A percentile compares a stretch with the other conserved stretches of the same genome.
These are phyloP conservation scores for Coriaria nepalensis DNA, from an alignment of 306 rosid genomes.

Conservation along the genomic window DNA sequence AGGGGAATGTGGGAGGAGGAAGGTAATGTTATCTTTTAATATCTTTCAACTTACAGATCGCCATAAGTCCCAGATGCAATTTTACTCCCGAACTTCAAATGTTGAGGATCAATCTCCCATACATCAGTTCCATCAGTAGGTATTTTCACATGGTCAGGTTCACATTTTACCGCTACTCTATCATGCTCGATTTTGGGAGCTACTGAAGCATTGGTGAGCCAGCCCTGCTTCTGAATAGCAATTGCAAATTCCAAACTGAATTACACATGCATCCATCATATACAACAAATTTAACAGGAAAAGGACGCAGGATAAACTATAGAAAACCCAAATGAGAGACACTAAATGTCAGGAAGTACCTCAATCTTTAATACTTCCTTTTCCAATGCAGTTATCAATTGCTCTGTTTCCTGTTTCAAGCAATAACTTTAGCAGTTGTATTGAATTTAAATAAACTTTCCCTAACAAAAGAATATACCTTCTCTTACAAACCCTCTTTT, in stretches of 20 bases:
- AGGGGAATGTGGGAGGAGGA: conserved; percentile 4
- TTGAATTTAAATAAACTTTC: background rate
- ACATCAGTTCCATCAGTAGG: conserved; percentile 91
- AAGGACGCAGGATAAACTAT: conserved; percentile 1
- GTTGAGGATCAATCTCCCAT: conserved; percentile 86
- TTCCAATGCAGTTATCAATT: conserved; percentile 54
- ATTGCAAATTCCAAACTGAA: conserved; percentile 15
- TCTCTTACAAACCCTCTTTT: too few species aligned
- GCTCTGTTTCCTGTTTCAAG: conserved; percentile 71
- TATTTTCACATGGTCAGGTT: conserved; percentile 47
- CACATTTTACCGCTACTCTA: conserved; percentile 36
- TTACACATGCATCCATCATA: conserved; percentile 12
- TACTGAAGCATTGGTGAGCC: conserved; percentile 32
- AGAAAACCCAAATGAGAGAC: background rate
- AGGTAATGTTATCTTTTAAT: background rate
- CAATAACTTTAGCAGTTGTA: conserved; percentile 10
- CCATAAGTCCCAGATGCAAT: conserved; percentile 92
- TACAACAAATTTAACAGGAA: too few species aligned
- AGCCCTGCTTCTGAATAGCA: conserved; percentile 41
- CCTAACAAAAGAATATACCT: background rate
- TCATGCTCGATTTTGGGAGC: conserved; percentile 39
- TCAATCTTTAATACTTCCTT: conserved; percentile 55
- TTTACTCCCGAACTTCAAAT: conserved; percentile 61
- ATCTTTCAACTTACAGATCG: conserved; percentile 60
- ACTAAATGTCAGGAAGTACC: conserved; percentile 32